phyloP scores from a whole-genome alignment of 371 early-diverging fungal species.

The Basidiobolus meristosporus region DNA sequence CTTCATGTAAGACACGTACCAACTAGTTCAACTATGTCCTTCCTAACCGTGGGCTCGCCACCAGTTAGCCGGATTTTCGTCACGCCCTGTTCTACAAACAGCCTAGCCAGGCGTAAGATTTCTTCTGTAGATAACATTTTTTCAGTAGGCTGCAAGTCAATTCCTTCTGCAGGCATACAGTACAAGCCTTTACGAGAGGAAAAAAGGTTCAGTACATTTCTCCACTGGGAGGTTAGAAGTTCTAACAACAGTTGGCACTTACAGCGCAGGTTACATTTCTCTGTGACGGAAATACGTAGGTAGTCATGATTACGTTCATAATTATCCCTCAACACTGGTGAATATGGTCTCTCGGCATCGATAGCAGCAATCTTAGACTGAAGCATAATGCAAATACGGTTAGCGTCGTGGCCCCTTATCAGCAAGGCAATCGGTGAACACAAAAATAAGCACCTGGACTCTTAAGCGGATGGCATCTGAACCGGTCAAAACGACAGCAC shows the following conservation, averaged over 20 bases:
- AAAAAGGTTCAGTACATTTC: not conserved
- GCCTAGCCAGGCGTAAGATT: constrained; percentile 49
- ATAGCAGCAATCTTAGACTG: constrained; percentile 17
- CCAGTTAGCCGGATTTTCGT: constrained; percentile 88
- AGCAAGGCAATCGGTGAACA: too few relatives aligned
- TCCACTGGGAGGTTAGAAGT: not conserved
- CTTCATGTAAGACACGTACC: constrained; percentile 13
- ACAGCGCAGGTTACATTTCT: constrained; percentile 86
- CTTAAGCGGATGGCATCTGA: too few relatives aligned
- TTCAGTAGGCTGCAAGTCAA: constrained; percentile 46
- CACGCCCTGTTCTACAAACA: constrained; percentile 78
- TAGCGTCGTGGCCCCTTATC: too few relatives aligned
- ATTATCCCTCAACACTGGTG: constrained; percentile 29
- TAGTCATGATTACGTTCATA: constrained; percentile 80
- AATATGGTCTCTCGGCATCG: constrained; percentile 14
- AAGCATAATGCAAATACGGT: too few relatives aligned
- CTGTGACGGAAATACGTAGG: constrained; percentile 81
- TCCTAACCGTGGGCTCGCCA: constrained; percentile 89
- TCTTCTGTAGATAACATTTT: constrained; percentile 57
- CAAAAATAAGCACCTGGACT: too few relatives aligned
- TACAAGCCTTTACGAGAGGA: constrained; percentile 44
- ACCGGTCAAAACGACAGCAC: too few relatives aligned
- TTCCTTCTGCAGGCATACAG: constrained; percentile 91
- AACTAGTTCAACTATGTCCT: constrained; percentile 68
- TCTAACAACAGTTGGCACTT: constrained; percentile 7